Base-by-base conservation (phyloP, 441 rosid genomes). In the Melastoma candidum region DNA sequence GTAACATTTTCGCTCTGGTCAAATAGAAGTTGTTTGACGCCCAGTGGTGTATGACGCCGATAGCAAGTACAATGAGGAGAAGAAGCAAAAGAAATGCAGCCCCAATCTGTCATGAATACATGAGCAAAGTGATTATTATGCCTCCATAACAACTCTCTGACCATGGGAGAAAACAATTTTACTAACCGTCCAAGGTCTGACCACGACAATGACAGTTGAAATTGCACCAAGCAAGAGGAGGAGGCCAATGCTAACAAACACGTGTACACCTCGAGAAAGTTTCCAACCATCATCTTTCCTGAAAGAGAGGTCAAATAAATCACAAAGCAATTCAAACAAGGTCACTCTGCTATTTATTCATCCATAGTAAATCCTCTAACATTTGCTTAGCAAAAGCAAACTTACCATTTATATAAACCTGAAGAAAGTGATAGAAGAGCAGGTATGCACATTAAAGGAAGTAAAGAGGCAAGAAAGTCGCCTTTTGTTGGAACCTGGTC, bases 211-310 rank as follows among this genome's bases (percentile, higher is more conserved):
- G 71, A 95, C 87, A 65, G 98, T 92, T 57, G 95, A 74, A 73
- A 92, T 92, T 60, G 99, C 98, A 74, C 93, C 87, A 69, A 92
- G 90, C 64, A 92, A 82, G 59, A 95, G 97, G 60, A 88, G 86
- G 74, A 95, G 95, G 62, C 99, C 97, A 59, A 95, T 81, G 54
- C 68, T 61, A 66, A 95, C 77, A 71, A 95, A 95, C 46, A 80
- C 75, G 74, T 81, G 81, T 56, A 83, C 97, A 61, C 95, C 98
- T 59, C 75, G 89, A 64, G 99, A 95, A 53, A 95, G 79, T 69
- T 75, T 95, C 99, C 99, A 95, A 71, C 71, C 79, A 68, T 95
- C 99, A 61, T 95, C 98, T 76, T 88, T 95, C 99, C 99, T 92
- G 92, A 63, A 76, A 68, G 43, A 13, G 44, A 29, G 13, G 12